Evolutionary conservation across 2,329 filamentous ascomycete species (phyloP).

Genomic region (Diaporthe sp.): DNA sequence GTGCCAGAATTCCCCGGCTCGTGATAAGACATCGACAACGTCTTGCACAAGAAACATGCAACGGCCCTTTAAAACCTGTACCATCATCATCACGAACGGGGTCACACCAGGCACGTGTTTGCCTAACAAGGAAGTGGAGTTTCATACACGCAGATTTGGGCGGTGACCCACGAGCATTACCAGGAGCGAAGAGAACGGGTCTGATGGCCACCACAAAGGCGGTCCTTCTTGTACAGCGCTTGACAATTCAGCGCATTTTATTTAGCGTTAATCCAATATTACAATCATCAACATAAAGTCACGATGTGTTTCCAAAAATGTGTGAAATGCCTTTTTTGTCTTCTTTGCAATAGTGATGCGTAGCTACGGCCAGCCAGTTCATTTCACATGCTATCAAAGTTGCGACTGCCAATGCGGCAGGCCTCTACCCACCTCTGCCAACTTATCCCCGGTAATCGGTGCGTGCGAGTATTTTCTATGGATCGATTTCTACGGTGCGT

Average conservation of each 20-base stretch:
- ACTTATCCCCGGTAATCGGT: neutral
- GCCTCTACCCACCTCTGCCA: too few species aligned
- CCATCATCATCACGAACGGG: neutral
- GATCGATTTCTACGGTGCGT: neutral
- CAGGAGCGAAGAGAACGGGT: conserved; percentile 5
- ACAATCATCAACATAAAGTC: neutral
- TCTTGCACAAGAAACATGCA: neutral
- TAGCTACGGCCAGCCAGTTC: too few species aligned
- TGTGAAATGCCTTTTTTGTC: too few species aligned
- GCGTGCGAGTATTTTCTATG: neutral
- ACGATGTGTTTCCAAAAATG: neutral
- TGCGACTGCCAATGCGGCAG: too few species aligned
- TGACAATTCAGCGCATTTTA: neutral
- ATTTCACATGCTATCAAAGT: neutral
- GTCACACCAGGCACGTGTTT: neutral
- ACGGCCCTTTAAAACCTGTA: neutral
- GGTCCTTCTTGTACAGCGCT: neutral
- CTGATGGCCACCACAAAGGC: neutral
- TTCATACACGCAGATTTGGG: neutral
- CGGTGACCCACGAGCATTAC: conserved; percentile 17
- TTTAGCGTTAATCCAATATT: neutral
- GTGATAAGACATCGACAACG: neutral
- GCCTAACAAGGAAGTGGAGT: neutral
- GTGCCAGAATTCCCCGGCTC: neutral
- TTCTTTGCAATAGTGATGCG: too few species aligned